Base-by-base conservation (phyloP, 169 alveolate species). In the Besnoitia besnoiti region DNA sequence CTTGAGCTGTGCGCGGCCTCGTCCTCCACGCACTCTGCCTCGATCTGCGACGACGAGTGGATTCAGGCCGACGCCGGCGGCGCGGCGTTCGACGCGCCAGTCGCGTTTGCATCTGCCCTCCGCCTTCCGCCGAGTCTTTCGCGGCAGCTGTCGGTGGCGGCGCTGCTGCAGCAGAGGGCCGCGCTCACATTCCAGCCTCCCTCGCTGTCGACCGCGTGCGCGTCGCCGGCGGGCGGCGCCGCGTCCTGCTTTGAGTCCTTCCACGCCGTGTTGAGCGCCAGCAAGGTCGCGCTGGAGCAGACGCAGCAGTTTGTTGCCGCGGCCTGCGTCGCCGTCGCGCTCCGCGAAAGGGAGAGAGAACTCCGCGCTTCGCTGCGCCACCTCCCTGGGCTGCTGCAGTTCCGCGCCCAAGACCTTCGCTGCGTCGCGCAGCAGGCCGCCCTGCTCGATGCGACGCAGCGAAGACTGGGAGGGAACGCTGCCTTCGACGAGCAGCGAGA, bases 241-340 rank as follows among this genome's bases (percentile, higher is more conserved):
- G 33, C 12, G n/a, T 55, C 59, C 42, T 19, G 59, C 40, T 77
- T 44, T 42, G 87, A 30, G 0, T 0, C 87, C 12, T 77, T 77
- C 40, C 87, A 77, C 37, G 50, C 50, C 7, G 88, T 77, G 10
- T 35, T 77, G 10, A 51, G 85, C 92, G 92, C 92, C 50, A 88
- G 85, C 37, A 89, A 89, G 73, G 47, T 89, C 39, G 92, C 92
- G 27, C 77, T 89, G 21, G 92, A 89, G 77, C 24, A 59, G 24
- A 47, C 82, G 59, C 75, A 89, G 42, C 92, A 89, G 79, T 50
- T 62, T 0, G 55, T 89, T 44, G 92, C 92, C 62, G 92, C 92
- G n/a, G 92, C 92, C 30, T 84, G 85, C 55, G 89, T 89, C 8
- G 92, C 55, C 75, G 87, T 89, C 51, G 51, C 77, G 49, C 75